Conservation (phyloP, 169 alveolate genomes). For the Eimeria tenella region DNA sequence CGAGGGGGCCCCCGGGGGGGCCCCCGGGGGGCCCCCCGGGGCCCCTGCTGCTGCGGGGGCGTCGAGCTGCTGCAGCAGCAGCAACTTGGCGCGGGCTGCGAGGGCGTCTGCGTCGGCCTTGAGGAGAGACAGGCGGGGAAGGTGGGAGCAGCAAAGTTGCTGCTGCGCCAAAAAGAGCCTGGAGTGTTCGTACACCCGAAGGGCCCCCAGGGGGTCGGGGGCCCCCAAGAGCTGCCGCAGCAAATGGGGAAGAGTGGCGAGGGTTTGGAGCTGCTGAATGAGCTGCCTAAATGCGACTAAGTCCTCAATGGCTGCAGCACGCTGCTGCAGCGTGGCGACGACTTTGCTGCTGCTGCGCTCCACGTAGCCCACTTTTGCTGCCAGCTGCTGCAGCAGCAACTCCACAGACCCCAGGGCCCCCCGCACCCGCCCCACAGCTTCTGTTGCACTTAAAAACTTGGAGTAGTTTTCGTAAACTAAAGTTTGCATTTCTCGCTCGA, state of each 20-base stretch:
- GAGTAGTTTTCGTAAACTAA: conserved; percentile 92
- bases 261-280: conserved; percentile 68
- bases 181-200: conserved; percentile 48
- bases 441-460: conserved; percentile 92
- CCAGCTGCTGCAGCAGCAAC: conserved; percentile 78
- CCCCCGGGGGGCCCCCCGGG: not conserved
- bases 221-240: conserved; percentile 43
- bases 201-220: conserved; percentile 24
- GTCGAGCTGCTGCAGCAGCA: conserved; percentile 60
- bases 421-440: conserved; percentile 87
- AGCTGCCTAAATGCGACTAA: conserved; percentile 66
- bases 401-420: conserved; percentile 80
- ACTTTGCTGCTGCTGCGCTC: conserved; percentile 65
- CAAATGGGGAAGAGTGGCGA: conserved; percentile 55
- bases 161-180: conserved; percentile 54
- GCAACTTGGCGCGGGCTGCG: not conserved
- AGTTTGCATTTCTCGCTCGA: conserved; percentile 89
- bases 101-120: conserved; percentile 17
- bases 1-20: not conserved
- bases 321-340: conserved; percentile 25
- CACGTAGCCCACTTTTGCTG: conserved; percentile 43
- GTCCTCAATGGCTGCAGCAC: conserved; percentile 72
- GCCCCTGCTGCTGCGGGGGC: conserved; percentile 3
- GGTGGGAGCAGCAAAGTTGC: conserved; percentile 12
- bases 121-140: conserved; percentile 46